Percentiles rank a stretch among this genome's conserved stretches.
Conservation (phyloP, 345 rosid species). For the Cardamine resedifolia region DNA sequence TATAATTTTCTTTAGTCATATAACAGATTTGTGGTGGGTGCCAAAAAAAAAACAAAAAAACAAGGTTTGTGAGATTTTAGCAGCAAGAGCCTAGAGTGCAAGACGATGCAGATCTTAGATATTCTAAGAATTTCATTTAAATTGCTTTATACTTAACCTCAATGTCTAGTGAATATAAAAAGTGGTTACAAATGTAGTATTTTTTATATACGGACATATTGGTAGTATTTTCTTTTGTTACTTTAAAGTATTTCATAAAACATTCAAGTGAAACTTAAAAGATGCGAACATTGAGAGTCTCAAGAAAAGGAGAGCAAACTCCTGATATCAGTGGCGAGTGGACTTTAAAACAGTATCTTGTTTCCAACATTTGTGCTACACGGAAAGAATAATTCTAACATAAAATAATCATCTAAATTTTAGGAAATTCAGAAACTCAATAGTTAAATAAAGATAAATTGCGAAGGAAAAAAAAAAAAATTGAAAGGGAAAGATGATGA, state of each 20-base stretch:
- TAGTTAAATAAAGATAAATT: neutral
- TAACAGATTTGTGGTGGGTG: neutral
- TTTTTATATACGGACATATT: neutral
- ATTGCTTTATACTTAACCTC: neutral
- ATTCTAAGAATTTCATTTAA: neutral
- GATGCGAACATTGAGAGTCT: conserved; percentile 27
- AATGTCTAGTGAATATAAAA: neutral
- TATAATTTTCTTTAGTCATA: conserved; percentile 2
- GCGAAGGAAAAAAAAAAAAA: neutral
- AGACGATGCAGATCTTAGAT: neutral
- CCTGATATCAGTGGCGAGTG: conserved; percentile 32
- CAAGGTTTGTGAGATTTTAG: conserved; percentile 17
- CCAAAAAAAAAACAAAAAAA: neutral
- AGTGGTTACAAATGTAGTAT: neutral
- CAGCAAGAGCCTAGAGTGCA: no score
- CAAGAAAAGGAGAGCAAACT: conserved; percentile 31
- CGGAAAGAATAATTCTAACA: conserved; percentile 29
- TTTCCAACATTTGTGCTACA: conserved; percentile 39
- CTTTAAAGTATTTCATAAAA: neutral
- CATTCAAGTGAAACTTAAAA: neutral
- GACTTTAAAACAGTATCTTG: conserved; percentile 29
- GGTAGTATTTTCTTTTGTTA: neutral
- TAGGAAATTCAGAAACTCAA: conserved; percentile 10
- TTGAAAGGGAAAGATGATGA: conserved; percentile 25
- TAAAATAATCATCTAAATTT: conserved; percentile 9